Evolutionary conservation across 2,329 filamentous ascomycete genomes (phyloP).

Genomic region (Talaromyces sp.): DNA sequence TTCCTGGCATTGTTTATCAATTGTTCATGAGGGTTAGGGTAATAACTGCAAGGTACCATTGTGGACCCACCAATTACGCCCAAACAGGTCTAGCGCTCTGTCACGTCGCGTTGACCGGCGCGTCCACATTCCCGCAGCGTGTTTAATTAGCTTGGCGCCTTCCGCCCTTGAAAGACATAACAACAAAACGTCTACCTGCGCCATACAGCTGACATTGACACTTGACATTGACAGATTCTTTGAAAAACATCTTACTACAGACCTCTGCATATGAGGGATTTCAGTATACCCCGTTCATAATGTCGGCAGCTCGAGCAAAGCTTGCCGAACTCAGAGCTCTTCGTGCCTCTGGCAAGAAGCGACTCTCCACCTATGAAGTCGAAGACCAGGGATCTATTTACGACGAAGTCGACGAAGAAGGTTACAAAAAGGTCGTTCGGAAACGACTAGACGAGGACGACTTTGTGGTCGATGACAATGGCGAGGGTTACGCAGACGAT

Average conservation of each 20-base stretch:
- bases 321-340: slow-evolving; percentile 76
- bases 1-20: background rate
- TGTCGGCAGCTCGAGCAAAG: slow-evolving; percentile 34
- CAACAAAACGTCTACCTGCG: slow-evolving; percentile 56
- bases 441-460: slow-evolving; percentile 88
- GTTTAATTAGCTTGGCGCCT: background rate
- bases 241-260: background rate
- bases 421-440: slow-evolving; percentile 93
- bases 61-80: background rate
- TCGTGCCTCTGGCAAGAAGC: slow-evolving; percentile 85
- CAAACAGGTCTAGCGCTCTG: slow-evolving; percentile 5
- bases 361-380: slow-evolving; percentile 80
- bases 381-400: slow-evolving; percentile 81
- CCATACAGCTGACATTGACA: slow-evolving; percentile 32
- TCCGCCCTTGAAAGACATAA: slow-evolving; percentile 30
- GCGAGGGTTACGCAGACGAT: slow-evolving; percentile 93
- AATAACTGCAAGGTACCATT: background rate
- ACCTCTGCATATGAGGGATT: slow-evolving; percentile 1
- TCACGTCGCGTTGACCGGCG: slow-evolving; percentile 18
- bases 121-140: slow-evolving; percentile 15
- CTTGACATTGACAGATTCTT: too few relatives aligned
- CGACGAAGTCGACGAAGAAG: slow-evolving; percentile 93
- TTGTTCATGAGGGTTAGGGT: background rate
- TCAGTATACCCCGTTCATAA: slow-evolving; percentile 19
- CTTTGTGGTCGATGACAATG: slow-evolving; percentile 98